Percentiles rank a stretch among this genome's conserved stretches.
phyloP scores from a whole-genome alignment of 2,329 filamentous ascomycete genomes.

The Ophiostoma australiae region DNA sequence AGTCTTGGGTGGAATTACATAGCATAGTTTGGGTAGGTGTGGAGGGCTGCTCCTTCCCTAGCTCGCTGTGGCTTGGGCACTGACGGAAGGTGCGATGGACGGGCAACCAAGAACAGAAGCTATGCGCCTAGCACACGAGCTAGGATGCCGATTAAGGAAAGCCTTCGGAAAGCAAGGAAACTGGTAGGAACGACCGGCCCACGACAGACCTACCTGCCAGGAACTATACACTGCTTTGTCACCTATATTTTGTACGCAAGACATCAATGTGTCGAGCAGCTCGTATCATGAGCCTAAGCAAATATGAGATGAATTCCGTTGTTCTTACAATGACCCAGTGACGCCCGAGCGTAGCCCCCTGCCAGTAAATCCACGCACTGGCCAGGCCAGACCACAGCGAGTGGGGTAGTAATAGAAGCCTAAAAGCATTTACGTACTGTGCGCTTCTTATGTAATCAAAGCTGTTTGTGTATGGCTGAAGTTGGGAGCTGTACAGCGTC shows the following conservation, averaged over 20 bases:
- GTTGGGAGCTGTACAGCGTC: background rate
- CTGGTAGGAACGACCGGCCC: background rate
- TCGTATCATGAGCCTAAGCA: background rate
- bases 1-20: background rate
- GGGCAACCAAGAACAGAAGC: background rate
- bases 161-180: slow-evolving; percentile 10
- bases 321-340: slow-evolving; percentile 1
- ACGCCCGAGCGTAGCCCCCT: slow-evolving; percentile 9
- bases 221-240: background rate
- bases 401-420: slow-evolving; percentile 7
- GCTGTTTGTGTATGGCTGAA: no score
- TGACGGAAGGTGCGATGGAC: slow-evolving; percentile 5
- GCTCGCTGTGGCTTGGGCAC: slow-evolving; percentile 5
- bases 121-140: slow-evolving; percentile 3
- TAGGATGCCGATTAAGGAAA: background rate
- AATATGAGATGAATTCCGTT: background rate
- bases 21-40: background rate
- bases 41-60: slow-evolving; percentile 2
- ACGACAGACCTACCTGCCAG: background rate
- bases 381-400: background rate
- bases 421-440: slow-evolving; percentile 10
- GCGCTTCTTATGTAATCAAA: background rate
- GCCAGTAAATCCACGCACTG: background rate
- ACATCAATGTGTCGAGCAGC: background rate
- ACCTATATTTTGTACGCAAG: background rate